Conservation (phyloP, 208 protist species). For the Phytomonas sp. region DNA sequence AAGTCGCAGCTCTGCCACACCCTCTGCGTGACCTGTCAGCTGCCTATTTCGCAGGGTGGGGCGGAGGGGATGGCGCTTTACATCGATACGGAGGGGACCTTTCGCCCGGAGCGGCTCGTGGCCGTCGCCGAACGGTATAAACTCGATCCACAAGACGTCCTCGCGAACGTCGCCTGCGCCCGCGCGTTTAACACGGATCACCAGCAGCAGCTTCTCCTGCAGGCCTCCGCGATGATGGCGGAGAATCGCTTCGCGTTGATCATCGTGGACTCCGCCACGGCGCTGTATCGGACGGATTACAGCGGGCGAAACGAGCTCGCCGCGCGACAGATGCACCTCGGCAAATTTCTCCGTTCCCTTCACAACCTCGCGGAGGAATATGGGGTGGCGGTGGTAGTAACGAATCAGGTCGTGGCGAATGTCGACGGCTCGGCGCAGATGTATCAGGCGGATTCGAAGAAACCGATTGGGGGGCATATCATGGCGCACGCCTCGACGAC, state of each 20-base stretch:
- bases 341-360: slow-evolving; percentile 97
- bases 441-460: slow-evolving; percentile 97
- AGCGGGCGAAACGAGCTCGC: slow-evolving; percentile 97
- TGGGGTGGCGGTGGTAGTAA: slow-evolving; percentile 98
- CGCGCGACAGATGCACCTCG: slow-evolving; percentile 98
- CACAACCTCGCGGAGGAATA: slow-evolving; percentile 98
- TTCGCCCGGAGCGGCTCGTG: slow-evolving; percentile 93
- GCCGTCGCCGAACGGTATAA: slow-evolving; percentile 92
- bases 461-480: slow-evolving; percentile 99
- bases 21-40: slow-evolving; percentile 97
- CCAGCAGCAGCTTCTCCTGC: slow-evolving; percentile 93
- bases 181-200: slow-evolving; percentile 99
- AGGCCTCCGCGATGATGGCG: slow-evolving; percentile 98
- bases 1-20: slow-evolving; percentile 99
- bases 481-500: slow-evolving; percentile 99
- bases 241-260: slow-evolving; percentile 97
- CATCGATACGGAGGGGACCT: slow-evolving; percentile 99
- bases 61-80: slow-evolving; percentile 98
- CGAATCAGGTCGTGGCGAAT: slow-evolving; percentile 98
- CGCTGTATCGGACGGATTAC: slow-evolving; percentile 99
- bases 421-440: slow-evolving; percentile 95
- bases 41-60: slow-evolving; percentile 93
- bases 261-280: slow-evolving; percentile 98
- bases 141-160: slow-evolving; percentile 94
- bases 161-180: slow-evolving; percentile 99